Evolutionary conservation across 768 basidiomycete genomes (phyloP).

Genomic region (Ramaria rubella): DNA sequence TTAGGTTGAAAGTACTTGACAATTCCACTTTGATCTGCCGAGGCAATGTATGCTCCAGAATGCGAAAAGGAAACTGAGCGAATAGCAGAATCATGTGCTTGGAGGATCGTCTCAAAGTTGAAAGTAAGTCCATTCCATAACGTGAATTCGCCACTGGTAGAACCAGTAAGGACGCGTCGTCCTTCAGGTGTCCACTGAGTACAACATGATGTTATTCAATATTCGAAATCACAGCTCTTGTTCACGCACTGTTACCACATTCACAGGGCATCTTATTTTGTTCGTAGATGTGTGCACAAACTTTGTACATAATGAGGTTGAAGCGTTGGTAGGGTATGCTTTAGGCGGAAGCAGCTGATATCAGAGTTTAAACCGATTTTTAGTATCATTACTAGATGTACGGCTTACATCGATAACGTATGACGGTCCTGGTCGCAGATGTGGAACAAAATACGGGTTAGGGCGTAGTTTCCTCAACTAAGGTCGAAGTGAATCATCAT

Average conservation of each 20-base stretch:
- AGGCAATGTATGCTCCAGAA: constrained; percentile 88
- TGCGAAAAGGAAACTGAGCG: constrained; percentile 87
- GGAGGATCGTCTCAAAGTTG: constrained; percentile 99
- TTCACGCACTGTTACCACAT: constrained; percentile 79
- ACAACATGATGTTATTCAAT: neutral
- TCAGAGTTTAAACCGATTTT: constrained; percentile 20
- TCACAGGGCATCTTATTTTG: constrained; percentile 96
- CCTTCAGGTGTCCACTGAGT: constrained; percentile 95
- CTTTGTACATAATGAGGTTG: constrained; percentile 92
- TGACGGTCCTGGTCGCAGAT: constrained; percentile 77
- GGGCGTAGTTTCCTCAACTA: constrained; percentile 75
- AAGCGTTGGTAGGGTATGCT: constrained; percentile 85
- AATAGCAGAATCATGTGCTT: constrained; percentile 94
- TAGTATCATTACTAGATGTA: constrained; percentile 14
- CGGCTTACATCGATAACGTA: constrained; percentile 77
- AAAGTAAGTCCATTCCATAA: constrained; percentile 99
- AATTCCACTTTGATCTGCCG: constrained; percentile 85
- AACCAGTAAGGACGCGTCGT: constrained; percentile 87
- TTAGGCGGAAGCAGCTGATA: constrained; percentile 90
- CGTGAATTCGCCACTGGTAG: constrained; percentile 95
- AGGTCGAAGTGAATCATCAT: neutral
- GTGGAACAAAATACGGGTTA: constrained; percentile 67
- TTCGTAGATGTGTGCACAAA: constrained; percentile 98
- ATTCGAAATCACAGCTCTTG: neutral
- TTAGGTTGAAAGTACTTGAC: constrained; percentile 99